Conservation (phyloP, 768 basidiomycete species). For the Tephrocybe sp. region DNA sequence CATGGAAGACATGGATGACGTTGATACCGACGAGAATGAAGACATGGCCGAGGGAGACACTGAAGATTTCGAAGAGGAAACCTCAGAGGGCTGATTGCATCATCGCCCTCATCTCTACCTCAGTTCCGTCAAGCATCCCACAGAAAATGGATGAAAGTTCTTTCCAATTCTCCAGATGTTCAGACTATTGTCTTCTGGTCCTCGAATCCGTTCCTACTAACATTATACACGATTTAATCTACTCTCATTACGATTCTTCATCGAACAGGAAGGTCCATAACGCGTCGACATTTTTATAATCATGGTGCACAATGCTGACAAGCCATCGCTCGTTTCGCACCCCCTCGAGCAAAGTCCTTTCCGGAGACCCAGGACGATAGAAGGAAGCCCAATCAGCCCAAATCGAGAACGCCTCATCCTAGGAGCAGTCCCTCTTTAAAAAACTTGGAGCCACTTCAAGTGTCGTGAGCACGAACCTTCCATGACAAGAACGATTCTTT, state of each 20-base stretch:
- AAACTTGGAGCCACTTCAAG: slow-evolving; percentile 2
- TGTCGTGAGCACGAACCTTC: slow-evolving; percentile 62
- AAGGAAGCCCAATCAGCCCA: slow-evolving; percentile 95
- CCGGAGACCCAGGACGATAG: slow-evolving; percentile 73
- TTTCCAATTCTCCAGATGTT: no score
- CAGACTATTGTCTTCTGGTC: no score
- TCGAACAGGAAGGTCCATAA: slow-evolving; percentile 85
- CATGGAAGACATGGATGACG: slow-evolving; percentile 57
- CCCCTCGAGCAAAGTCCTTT: slow-evolving; percentile 69
- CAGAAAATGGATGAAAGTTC: no score
- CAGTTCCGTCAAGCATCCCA: no score
- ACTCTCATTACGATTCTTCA: slow-evolving; percentile 14
- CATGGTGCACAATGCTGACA: slow-evolving; percentile 90
- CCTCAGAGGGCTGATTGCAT: slow-evolving; percentile 28
- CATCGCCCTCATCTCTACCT: background rate
- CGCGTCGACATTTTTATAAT: slow-evolving; percentile 76
- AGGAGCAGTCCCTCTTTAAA: background rate
- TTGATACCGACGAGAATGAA: slow-evolving; percentile 44
- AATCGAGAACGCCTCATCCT: slow-evolving; percentile 96
- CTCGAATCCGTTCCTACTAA: background rate
- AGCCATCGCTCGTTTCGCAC: slow-evolving; percentile 82
- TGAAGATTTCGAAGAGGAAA: slow-evolving; percentile 55
- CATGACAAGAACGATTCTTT: slow-evolving; percentile 92
- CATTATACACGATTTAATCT: slow-evolving; percentile 13
- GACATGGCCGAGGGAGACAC: slow-evolving; percentile 45